phyloP scores from a whole-genome alignment of 306 rosid species.

The Sesbania bispinosa region DNA sequence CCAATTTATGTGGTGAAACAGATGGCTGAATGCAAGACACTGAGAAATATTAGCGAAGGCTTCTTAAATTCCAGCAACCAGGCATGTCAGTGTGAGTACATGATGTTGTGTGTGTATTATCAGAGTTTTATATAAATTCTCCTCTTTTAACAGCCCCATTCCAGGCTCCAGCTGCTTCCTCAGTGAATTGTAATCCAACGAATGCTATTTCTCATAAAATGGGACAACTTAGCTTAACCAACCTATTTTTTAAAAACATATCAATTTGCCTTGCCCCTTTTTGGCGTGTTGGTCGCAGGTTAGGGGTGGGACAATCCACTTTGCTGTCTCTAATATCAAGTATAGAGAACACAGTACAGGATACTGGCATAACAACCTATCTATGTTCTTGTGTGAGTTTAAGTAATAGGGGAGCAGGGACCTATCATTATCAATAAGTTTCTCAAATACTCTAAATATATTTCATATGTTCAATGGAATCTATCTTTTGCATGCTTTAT shows the following conservation, averaged over 20 bases:
- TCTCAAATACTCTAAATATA: not conserved
- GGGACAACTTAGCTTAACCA: too few species aligned
- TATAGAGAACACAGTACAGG: not conserved
- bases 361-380: not conserved
- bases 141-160: not conserved
- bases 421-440: not conserved
- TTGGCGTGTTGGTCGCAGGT: too few species aligned
- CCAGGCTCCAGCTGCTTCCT: not conserved
- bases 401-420: too few species aligned
- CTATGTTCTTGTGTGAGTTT: not conserved
- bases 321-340: too few species aligned
- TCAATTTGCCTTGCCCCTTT: too few species aligned
- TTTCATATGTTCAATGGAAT: not conserved
- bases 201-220: not conserved
- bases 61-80: not conserved
- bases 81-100: not conserved
- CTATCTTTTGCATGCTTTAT: not conserved
- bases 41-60: not conserved
- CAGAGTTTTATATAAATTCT: not conserved
- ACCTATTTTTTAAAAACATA: too few species aligned
- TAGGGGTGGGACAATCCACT: too few species aligned
- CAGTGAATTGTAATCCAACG: not conserved
- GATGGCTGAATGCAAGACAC: not conserved
- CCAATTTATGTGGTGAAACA: not conserved
- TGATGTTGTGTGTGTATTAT: not conserved